Evolutionary conservation across 768 basidiomycete genomes (phyloP).

Genomic region (Lactarius sp.): DNA sequence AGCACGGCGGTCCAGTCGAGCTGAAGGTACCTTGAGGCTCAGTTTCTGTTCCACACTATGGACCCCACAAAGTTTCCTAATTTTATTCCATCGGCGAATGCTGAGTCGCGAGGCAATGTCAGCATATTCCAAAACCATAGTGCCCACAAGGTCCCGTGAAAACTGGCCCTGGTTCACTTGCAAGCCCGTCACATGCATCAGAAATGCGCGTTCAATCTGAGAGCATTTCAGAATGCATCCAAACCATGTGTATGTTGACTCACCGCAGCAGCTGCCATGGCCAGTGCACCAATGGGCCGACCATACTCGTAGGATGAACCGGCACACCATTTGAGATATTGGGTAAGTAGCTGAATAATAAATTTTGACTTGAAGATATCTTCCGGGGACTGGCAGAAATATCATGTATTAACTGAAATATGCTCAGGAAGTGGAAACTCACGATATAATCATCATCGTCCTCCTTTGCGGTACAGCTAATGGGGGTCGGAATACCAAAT

Average conservation of each 20-base stretch:
- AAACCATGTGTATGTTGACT: too few relatives aligned
- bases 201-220: background rate
- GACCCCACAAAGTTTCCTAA: background rate
- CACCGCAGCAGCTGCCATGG: background rate
- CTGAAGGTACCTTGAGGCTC: background rate
- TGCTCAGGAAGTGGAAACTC: background rate
- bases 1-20: background rate
- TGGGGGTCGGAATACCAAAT: background rate
- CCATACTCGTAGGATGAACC: background rate
- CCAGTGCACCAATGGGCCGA: background rate
- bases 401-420: background rate
- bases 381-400: background rate
- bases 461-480: background rate
- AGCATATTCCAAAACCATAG: too few relatives aligned
- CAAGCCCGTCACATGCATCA: background rate
- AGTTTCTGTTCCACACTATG: background rate
- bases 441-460: background rate
- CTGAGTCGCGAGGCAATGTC: background rate
- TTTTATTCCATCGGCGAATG: background rate
- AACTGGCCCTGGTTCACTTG: background rate
- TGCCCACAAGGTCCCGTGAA: background rate
- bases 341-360: background rate
- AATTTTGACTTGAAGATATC: background rate
- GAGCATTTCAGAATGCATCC: too few relatives aligned
- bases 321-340: background rate